A percentile compares a stretch with the other conserved stretches of the same genome.
These are phyloP conservation scores for Galeopsis tetrahit DNA, from an alignment of 257 asterid genomes.

Conservation along the genomic window DNA sequence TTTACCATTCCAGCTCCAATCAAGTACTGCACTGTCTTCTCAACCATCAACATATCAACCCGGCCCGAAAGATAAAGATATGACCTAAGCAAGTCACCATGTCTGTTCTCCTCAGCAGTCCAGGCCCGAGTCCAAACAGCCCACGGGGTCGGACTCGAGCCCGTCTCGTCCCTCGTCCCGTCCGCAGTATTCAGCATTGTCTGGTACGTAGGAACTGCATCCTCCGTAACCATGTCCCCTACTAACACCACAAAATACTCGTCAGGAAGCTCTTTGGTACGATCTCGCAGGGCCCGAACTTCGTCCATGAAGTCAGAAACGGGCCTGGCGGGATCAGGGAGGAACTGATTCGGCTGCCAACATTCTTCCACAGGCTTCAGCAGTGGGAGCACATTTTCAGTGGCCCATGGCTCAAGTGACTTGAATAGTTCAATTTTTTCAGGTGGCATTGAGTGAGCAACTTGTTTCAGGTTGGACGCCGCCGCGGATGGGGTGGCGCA, in stretches of 20 bases:
- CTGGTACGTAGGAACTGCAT: neutral
- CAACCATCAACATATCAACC: conserved; percentile 49
- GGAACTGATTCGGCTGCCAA: neutral
- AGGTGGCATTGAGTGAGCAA: neutral
- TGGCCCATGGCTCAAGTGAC: conserved; percentile 1
- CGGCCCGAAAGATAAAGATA: conserved; percentile 51
- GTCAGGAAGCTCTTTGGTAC: conserved; percentile 3
- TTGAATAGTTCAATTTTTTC: neutral
- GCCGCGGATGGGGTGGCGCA: neutral
- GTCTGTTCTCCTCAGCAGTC: conserved; percentile 11
- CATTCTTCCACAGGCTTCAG: neutral
- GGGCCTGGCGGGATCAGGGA: neutral
- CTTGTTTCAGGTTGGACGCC: neutral
- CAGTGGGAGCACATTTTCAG: neutral
- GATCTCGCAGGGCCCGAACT: neutral
- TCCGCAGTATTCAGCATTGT: neutral
- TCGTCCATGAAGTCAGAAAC: neutral
- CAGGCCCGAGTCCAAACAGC: conserved; percentile 3
- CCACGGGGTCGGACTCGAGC: conserved; percentile 6
- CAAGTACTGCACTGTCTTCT: conserved; percentile 45
- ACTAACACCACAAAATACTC: conserved; percentile 1
- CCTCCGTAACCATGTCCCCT: neutral
- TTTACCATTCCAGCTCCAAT: conserved; percentile 50
- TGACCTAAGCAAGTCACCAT: conserved; percentile 10
- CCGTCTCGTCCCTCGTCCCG: neutral